Conservation (phyloP, 805 yeast genomes). For the Metschnikowia proteae region DNA sequence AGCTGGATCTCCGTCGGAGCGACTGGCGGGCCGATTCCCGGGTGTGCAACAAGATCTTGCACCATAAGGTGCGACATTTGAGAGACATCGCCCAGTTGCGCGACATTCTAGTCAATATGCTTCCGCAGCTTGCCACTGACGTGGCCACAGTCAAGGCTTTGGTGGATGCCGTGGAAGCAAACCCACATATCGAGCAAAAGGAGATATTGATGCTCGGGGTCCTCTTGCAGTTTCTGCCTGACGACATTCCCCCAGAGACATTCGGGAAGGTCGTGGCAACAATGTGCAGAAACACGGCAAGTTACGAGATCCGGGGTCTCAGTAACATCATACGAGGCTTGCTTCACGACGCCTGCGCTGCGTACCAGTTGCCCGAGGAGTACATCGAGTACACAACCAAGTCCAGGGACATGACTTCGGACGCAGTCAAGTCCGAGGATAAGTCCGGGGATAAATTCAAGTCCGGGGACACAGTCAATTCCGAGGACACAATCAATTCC, state of each 20-base stretch:
- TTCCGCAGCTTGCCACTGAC: constrained; percentile 6
- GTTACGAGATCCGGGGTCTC: neutral
- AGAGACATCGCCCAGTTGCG: constrained; percentile 4
- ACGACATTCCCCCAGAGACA: constrained; percentile 13
- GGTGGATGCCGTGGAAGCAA: constrained; percentile 12
- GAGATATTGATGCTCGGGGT: constrained; percentile 7
- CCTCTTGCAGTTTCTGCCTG: neutral
- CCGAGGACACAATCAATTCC: too few relatives aligned
- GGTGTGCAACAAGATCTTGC: constrained; percentile 28
- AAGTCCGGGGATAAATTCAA: neutral
- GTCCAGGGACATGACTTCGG: neutral
- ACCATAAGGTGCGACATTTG: constrained; percentile 9
- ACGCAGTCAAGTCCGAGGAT: neutral
- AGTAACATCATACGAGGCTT: constrained; percentile 12
- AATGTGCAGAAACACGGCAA: constrained; percentile 8
- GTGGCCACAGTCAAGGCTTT: constrained; percentile 10
- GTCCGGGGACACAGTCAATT: too few relatives aligned
- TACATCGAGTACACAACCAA: neutral
- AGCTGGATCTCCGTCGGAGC: constrained; percentile 26
- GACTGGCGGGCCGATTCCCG: constrained; percentile 30
- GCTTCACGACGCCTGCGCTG: constrained; percentile 13
- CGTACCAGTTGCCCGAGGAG: constrained; percentile 8
- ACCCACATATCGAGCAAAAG: constrained; percentile 4
- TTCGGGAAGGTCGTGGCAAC: constrained; percentile 6
- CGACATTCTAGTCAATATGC: neutral